Conservation (phyloP, 345 rosid genomes). For the Acer campestre region DNA sequence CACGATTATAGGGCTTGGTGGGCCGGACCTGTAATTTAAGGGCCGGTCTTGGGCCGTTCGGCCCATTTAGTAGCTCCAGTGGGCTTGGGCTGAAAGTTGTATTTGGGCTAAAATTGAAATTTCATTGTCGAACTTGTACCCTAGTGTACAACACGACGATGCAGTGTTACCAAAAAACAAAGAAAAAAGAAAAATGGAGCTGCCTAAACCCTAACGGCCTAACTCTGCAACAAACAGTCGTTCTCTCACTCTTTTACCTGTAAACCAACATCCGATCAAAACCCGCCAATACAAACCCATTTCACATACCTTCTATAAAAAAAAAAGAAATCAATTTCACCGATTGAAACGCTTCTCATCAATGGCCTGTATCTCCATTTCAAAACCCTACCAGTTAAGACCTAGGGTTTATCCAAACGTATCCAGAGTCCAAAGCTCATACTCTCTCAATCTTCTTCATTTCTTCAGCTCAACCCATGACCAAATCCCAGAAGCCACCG, state of each 20-base stretch:
- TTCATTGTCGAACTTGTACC: neutral
- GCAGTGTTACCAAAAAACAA: neutral
- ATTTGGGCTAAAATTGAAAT: no score
- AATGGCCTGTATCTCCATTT: slow-evolving; percentile 53
- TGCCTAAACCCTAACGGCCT: slow-evolving; percentile 20
- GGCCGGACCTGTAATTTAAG: no score
- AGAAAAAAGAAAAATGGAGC: neutral
- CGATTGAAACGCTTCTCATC: neutral
- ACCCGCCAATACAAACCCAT: neutral
- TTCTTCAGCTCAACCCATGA: slow-evolving; percentile 48
- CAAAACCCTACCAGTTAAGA: slow-evolving; percentile 41
- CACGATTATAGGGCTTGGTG: no score
- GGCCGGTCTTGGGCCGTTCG: no score
- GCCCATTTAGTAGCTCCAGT: no score
- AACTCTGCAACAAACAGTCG: neutral
- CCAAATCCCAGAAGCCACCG: neutral
- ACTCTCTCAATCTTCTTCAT: slow-evolving; percentile 28
- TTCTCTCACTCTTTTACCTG: neutral
- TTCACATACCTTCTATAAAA: neutral
- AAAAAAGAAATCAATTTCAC: neutral
- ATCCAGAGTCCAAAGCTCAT: slow-evolving; percentile 33
- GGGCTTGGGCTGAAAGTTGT: neutral
- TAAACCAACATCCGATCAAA: neutral
- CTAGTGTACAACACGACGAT: neutral
- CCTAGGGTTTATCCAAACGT: slow-evolving; percentile 34